Conservation (phyloP, 768 basidiomycete species). For the Tubosaeta sp. region DNA sequence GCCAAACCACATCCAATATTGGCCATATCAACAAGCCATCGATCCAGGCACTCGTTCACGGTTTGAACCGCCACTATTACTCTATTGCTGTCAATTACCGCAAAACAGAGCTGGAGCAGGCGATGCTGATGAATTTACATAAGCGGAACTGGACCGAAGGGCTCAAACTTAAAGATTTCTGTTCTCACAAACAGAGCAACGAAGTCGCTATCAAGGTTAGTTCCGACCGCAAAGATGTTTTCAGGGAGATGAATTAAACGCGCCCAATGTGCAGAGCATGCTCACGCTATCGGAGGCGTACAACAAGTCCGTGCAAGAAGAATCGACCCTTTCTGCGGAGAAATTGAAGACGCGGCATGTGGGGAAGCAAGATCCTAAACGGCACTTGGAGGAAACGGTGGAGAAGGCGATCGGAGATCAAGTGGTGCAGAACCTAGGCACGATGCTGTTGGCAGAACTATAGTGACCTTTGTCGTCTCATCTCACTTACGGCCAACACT, state of each 20-base stretch:
- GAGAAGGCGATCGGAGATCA: constrained; percentile 98
- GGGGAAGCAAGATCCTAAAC: constrained; percentile 96
- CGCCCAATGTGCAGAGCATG: constrained; percentile 52
- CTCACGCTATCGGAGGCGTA: constrained; percentile 88
- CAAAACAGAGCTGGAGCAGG: constrained; percentile 96
- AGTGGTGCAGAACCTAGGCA: constrained; percentile 91
- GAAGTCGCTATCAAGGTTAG: constrained; percentile 93
- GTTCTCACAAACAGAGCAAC: constrained; percentile 80
- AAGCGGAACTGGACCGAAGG: constrained; percentile 99
- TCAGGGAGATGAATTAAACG: constrained; percentile 16
- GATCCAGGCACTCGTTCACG: constrained; percentile 97
- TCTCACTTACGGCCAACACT: neutral
- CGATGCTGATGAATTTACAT: constrained; percentile 98
- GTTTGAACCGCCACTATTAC: constrained; percentile 97
- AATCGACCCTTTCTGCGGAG: constrained; percentile 88
- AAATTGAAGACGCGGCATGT: constrained; percentile 97
- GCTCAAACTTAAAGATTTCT: constrained; percentile 86
- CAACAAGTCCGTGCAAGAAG: constrained; percentile 97
- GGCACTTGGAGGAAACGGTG: constrained; percentile 95
- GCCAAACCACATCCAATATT: constrained; percentile 97
- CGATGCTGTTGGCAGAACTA: constrained; percentile 91
- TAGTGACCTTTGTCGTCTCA: constrained; percentile 32
- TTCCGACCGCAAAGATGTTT: constrained; percentile 11
- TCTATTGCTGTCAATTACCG: constrained; percentile 96
- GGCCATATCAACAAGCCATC: constrained; percentile 99